phyloP scores from a whole-genome alignment of 192 early-diverging fungal species.

The Mortierella alpina region DNA sequence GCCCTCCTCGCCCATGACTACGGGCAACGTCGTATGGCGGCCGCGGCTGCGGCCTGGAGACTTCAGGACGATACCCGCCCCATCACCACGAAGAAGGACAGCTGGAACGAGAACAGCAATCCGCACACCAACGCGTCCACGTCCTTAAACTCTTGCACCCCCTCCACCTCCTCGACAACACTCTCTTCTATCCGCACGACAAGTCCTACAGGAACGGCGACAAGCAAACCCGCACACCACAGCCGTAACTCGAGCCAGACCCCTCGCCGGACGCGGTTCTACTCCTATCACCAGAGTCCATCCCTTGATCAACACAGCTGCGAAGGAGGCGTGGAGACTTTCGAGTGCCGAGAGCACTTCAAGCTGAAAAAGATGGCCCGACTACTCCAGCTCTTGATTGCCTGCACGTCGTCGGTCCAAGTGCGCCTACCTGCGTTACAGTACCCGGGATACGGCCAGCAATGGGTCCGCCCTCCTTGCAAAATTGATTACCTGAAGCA shows the following conservation, averaged over 20 bases:
- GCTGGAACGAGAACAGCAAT: background rate
- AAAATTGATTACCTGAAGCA: slow-evolving; percentile 33
- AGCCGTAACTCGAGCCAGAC: no score
- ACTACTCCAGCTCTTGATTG: slow-evolving; percentile 35
- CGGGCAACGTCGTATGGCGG: slow-evolving; percentile 4
- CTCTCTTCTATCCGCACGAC: background rate
- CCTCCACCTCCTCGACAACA: background rate
- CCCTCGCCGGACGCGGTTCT: no score
- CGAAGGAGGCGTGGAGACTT: no score
- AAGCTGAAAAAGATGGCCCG: slow-evolving; percentile 33
- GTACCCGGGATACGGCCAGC: slow-evolving; percentile 49
- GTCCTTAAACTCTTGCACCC: slow-evolving; percentile 3
- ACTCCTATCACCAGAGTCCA: no score
- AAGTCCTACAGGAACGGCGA: no score
- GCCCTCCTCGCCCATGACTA: slow-evolving; percentile 26
- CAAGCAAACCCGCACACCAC: no score
- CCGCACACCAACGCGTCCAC: background rate
- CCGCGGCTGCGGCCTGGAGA: background rate
- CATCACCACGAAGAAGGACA: background rate
- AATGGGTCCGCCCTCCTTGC: slow-evolving; percentile 46
- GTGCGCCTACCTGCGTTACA: slow-evolving; percentile 37
- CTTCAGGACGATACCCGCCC: background rate
- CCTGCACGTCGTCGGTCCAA: slow-evolving; percentile 36
- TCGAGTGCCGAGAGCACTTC: background rate
- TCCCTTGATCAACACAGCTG: no score